These are phyloP conservation scores for Candida labiduridarum DNA, from an alignment of 1,139 yeast species.

Conservation along the genomic window DNA sequence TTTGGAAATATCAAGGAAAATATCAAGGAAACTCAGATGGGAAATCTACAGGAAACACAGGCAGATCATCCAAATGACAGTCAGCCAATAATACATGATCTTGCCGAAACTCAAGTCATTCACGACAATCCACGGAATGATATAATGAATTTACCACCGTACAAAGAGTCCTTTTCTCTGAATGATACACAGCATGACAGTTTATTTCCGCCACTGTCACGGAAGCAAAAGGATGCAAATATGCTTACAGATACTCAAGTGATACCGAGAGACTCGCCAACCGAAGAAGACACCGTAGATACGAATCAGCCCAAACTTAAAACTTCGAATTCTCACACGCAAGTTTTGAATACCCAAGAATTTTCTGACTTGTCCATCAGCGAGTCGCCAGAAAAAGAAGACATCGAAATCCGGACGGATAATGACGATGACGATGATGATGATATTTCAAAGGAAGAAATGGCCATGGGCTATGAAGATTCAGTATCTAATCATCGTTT, in stretches of 20 bases:
- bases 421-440: constrained; percentile 6
- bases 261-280: background rate
- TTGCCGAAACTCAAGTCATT: constrained; percentile 12
- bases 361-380: constrained; percentile 8
- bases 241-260: constrained; percentile 2
- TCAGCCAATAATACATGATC: constrained; percentile 4
- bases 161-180: background rate
- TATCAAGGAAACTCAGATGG: background rate
- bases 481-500: constrained; percentile 14
- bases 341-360: constrained; percentile 25
- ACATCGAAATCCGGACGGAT: constrained; percentile 12
- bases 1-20: background rate
- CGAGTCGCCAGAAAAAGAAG: constrained; percentile 4
- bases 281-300: too few species aligned
- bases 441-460: constrained; percentile 15
- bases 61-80: constrained; percentile 1
- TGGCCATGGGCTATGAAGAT: constrained; percentile 17
- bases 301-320: background rate
- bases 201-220: background rate
- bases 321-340: constrained; percentile 16
- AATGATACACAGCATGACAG: background rate
- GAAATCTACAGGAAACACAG: background rate
- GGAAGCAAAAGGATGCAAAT: background rate
- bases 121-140: background rate
- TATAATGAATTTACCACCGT: background rate